These are phyloP conservation scores for Talaromyces sp. DNA, from an alignment of 2,329 filamentous ascomycete species.

Conservation along the genomic window DNA sequence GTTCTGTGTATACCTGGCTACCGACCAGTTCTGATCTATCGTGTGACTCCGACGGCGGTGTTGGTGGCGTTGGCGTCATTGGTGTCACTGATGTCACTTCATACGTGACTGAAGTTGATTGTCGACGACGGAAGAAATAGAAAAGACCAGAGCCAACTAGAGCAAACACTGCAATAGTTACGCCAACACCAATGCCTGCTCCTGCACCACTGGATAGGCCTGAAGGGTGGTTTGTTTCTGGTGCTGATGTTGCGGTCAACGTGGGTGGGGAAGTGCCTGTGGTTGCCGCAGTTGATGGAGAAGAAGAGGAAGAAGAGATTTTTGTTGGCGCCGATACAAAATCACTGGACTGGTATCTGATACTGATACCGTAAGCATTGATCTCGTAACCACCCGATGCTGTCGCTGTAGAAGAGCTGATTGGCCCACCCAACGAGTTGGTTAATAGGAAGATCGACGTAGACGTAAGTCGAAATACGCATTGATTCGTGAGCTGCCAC, in stretches of 20 bases:
- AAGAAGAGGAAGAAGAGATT: background rate
- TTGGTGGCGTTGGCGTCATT: background rate
- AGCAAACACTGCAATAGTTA: background rate
- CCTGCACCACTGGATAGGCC: background rate
- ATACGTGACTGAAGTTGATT: background rate
- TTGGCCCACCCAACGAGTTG: background rate
- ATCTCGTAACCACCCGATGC: background rate
- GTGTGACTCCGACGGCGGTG: background rate
- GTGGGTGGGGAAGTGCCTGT: too few relatives aligned
- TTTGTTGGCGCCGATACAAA: background rate
- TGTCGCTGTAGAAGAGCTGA: background rate
- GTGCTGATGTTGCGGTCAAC: background rate
- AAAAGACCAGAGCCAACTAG: background rate
- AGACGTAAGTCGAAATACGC: background rate
- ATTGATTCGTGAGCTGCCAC: background rate
- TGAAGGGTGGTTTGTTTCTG: background rate
- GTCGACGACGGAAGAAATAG: background rate
- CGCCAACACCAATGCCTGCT: background rate
- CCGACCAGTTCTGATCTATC: background rate
- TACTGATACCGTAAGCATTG: background rate
- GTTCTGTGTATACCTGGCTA: background rate
- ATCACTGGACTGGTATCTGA: background rate
- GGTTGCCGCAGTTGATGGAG: background rate
- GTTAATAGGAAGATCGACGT: background rate
- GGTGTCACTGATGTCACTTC: background rate